Conservation (phyloP, 208 protist species). For the Wallacemonas sp. region DNA sequence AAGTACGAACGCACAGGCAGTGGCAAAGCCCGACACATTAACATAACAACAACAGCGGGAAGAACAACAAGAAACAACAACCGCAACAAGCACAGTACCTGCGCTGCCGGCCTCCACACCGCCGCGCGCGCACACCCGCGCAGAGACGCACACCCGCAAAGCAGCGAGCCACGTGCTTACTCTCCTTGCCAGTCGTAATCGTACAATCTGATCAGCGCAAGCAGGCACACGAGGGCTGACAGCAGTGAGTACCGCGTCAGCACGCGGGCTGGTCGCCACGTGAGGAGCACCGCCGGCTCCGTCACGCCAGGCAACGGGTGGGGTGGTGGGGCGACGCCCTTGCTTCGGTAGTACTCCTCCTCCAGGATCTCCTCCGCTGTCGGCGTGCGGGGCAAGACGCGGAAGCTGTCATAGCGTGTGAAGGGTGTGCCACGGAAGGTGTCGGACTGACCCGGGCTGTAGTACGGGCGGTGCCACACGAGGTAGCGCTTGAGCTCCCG, state of each 20-base stretch:
- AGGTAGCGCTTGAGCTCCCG: constrained; percentile 24
- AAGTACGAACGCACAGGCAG: too few species aligned
- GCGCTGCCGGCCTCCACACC: too few species aligned
- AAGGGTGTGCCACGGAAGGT: constrained; percentile 1
- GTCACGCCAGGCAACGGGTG: neutral
- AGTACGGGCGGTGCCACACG: constrained; percentile 12
- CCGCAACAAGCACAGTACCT: too few species aligned
- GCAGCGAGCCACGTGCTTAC: too few species aligned
- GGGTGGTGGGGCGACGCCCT: neutral
- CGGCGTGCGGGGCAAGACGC: neutral
- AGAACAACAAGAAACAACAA: too few species aligned
- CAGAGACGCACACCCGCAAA: too few species aligned
- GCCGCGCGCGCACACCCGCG: too few species aligned
- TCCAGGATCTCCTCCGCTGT: neutral
- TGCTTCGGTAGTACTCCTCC: constrained; percentile 2
- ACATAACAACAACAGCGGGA: too few species aligned
- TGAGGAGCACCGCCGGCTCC: constrained; percentile 26
- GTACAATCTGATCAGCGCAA: constrained; percentile 10
- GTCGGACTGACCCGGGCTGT: constrained; percentile 1
- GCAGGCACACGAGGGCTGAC: constrained; percentile 11
- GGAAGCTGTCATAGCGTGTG: neutral
- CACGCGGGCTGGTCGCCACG: constrained; percentile 44
- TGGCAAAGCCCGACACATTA: too few species aligned
- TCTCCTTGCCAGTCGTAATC: too few species aligned
- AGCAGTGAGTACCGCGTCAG: constrained; percentile 34